Evolutionary conservation across 345 rosid species (phyloP).

Genomic region (Gossypium turneri): DNA sequence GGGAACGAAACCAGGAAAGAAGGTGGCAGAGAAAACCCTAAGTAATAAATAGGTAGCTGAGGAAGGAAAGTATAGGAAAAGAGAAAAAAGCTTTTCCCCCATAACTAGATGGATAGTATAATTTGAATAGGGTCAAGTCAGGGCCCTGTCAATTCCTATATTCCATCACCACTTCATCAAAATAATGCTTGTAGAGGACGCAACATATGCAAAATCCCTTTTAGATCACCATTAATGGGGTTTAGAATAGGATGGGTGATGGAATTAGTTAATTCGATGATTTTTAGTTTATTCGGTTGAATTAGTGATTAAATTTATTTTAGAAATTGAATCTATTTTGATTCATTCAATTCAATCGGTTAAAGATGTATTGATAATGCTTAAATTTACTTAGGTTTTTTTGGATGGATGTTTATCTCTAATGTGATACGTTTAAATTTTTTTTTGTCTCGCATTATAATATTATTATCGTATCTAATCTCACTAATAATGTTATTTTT

Average conservation of each 20-base stretch:
- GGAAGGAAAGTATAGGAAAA: not conserved
- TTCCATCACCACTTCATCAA: slow-evolving; percentile 4
- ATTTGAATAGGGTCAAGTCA: slow-evolving; percentile 12
- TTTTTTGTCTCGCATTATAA: fast-evolving
- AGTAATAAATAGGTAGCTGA: not conserved
- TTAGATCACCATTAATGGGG: slow-evolving; percentile 18
- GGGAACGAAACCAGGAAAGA: slow-evolving; percentile 26
- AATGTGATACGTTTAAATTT: fast-evolving
- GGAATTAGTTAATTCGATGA: too few relatives aligned
- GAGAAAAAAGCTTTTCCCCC: not conserved
- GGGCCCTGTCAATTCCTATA: slow-evolving; percentile 31
- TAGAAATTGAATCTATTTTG: too few relatives aligned
- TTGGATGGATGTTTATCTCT: too few relatives aligned
- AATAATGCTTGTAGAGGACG: slow-evolving; percentile 35
- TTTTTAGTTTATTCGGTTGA: too few relatives aligned
- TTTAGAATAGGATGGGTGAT: too few relatives aligned
- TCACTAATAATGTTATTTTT: fast-evolving
- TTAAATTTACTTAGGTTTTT: too few relatives aligned
- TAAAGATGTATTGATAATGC: too few relatives aligned
- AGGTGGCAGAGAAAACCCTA: slow-evolving; percentile 22
- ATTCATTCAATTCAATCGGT: too few relatives aligned
- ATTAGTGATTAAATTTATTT: too few relatives aligned
- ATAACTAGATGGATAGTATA: not conserved
- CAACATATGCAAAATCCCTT: slow-evolving; percentile 18
- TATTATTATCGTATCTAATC: too few relatives aligned